These are phyloP conservation scores for Aspergillus quadrilineatus DNA, from an alignment of 2,329 filamentous ascomycete species.

Conservation along the genomic window DNA sequence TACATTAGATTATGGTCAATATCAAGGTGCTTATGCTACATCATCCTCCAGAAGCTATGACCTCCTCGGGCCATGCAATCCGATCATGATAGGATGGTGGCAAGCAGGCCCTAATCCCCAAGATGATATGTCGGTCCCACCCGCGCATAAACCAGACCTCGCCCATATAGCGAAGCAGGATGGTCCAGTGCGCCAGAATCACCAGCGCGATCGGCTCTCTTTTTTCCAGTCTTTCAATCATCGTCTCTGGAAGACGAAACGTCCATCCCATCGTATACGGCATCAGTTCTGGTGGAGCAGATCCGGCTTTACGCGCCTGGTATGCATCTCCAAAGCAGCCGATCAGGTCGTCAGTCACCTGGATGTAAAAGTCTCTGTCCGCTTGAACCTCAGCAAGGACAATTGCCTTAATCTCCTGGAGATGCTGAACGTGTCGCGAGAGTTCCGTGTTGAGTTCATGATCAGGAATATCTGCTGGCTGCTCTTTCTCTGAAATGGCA, in stretches of 20 bases:
- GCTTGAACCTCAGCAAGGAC: background rate
- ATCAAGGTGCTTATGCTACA: background rate
- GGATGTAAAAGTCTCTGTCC: constrained; percentile 7
- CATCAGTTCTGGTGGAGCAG: constrained; percentile 23
- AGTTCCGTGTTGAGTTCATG: constrained; percentile 19
- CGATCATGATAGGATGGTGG: constrained; percentile 18
- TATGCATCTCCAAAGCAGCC: constrained; percentile 23
- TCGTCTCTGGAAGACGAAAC: constrained; percentile 26
- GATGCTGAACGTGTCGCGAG: constrained; percentile 15
- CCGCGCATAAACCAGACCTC: constrained; percentile 34
- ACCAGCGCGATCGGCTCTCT: constrained; percentile 29
- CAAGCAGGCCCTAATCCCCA: constrained; percentile 26
- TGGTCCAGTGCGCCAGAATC: constrained; percentile 32
- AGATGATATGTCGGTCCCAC: constrained; percentile 35
- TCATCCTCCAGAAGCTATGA: background rate
- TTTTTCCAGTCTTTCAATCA: constrained; percentile 26
- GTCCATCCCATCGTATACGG: constrained; percentile 31
- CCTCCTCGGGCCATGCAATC: constrained; percentile 30
- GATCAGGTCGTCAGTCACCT: constrained; percentile 16
- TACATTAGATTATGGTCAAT: background rate
- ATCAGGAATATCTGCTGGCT: background rate
- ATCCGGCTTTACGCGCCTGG: constrained; percentile 8
- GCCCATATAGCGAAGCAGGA: constrained; percentile 33
- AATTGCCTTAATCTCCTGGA: constrained; percentile 15
- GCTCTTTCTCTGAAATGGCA: background rate